Evolutionary conservation across 345 rosid genomes (phyloP), one percentile per base, ranked within the genome.

Genomic region (Eucalyptus camaldulensis): DNA sequence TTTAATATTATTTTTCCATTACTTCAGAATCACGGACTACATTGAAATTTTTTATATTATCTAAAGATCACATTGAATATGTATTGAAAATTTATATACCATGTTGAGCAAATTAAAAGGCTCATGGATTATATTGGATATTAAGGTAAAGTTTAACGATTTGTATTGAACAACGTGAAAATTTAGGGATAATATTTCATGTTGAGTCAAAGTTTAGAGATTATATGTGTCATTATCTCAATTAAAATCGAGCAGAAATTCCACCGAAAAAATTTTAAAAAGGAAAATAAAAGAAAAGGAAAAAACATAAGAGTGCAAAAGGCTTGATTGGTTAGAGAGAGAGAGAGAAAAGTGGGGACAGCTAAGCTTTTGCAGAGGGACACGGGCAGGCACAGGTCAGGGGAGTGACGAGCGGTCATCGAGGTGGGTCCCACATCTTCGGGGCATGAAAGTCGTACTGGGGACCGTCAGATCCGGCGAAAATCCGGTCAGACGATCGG

Each of bases 21-120:
- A 56, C 62, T 56, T 8, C 0, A 24, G 0, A 6, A 22, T 24
- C 62, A 24, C 1, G 0, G 0, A 56, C 1, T 0, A 0, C 13
- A 56, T 56, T 10, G 0, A 56, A 56, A 0, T 4, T 24, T 53
- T 53, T 53, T 19, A 53, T 53, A 53, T 53, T 8, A 53, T 19
- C 5, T 19, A 19, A 53, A 53, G 2, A 53, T 53, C 4, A 56
- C 5, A 22, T 21, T 22, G 2, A 56, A 22, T 5, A 56, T 22
- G 3, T 56, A 7, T 17, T 0, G 22, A 17, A 51, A 51, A 51
- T 0, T 33, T 17, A 17, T 22, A 0, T 19, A 19, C 1, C 2
- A 2, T 19, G 2, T 53, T 53, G 0, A 53, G 8, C 2, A 8
- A 21, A 53, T 21, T 53, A 53, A 53, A 33, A 21, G 10, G 0